Evolutionary conservation across 306 rosid species (phyloP).

Genomic region (Sindora glabra): DNA sequence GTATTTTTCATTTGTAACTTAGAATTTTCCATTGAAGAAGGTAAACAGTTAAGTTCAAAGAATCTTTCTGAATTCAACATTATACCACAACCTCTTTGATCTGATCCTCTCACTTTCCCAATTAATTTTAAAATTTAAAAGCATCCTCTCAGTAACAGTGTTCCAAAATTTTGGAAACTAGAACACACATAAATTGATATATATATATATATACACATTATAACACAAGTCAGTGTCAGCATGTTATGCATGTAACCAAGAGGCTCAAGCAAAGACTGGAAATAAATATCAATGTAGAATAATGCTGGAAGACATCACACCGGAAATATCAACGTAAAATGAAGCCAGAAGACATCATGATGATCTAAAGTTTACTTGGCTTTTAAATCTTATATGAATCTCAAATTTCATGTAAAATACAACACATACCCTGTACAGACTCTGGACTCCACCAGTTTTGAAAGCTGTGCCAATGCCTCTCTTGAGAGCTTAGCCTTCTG

Average conservation of each 20-base stretch:
- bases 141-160: not conserved
- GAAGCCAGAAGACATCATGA: not conserved
- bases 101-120: not conserved
- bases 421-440: conserved; percentile 46
- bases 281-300: not conserved
- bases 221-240: not conserved
- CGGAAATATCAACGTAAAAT: not conserved
- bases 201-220: too few relatives aligned
- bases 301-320: too few relatives aligned
- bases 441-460: conserved; percentile 46
- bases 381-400: not conserved
- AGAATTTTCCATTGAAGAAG: not conserved
- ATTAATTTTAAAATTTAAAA: not conserved
- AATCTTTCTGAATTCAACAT: not conserved
- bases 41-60: not conserved
- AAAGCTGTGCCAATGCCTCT: conserved; percentile 63
- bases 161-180: not conserved
- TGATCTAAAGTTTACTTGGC: not conserved
- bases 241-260: not conserved
- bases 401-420: not conserved
- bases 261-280: not conserved
- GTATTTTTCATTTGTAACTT: not conserved
- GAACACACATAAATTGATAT: not conserved
- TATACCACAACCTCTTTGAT: not conserved
- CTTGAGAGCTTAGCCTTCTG: conserved; percentile 44